Evolutionary conservation across 2,329 filamentous ascomycete genomes (phyloP).

Genomic region (Hansfordia pulvinata): DNA sequence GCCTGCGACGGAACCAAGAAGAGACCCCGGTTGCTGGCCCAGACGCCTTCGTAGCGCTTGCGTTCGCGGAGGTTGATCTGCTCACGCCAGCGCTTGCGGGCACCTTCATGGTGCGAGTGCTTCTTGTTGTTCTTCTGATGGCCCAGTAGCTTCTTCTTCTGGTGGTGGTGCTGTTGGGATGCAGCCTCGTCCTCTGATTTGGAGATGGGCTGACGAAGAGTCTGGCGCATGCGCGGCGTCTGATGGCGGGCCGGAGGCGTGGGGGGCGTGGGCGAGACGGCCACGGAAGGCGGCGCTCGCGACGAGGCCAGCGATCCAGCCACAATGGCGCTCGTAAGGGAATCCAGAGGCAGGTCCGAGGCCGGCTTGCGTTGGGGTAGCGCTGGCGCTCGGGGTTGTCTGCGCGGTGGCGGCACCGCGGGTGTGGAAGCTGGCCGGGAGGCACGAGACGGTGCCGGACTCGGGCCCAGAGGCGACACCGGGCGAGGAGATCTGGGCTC

Average conservation of each 20-base stretch:
- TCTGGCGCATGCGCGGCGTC: constrained; percentile 46
- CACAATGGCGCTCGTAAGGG: constrained; percentile 61
- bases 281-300: constrained; percentile 29
- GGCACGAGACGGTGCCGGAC: constrained; percentile 7
- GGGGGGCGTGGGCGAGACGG: constrained; percentile 24
- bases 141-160: constrained; percentile 37
- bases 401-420: constrained; percentile 3
- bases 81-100: constrained; percentile 65
- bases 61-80: constrained; percentile 57
- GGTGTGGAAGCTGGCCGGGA: constrained; percentile 7
- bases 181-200: constrained; percentile 39
- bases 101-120: constrained; percentile 65
- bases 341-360: constrained; percentile 40
- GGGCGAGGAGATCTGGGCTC: constrained; percentile 13
- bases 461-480: constrained; percentile 8
- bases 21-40: constrained; percentile 66
- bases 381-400: constrained; percentile 2
- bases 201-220: constrained; percentile 43
- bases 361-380: constrained; percentile 11
- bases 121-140: constrained; percentile 37
- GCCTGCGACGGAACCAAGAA: constrained; percentile 19
- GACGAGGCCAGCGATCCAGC: constrained; percentile 60
- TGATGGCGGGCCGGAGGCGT: constrained; percentile 27
- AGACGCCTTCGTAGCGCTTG: constrained; percentile 74
- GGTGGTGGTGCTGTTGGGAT: constrained; percentile 23